Evolutionary conservation across 1,139 yeast species (phyloP), one percentile per base, ranked within the genome.

Genomic region (Kodamaea sp.): DNA sequence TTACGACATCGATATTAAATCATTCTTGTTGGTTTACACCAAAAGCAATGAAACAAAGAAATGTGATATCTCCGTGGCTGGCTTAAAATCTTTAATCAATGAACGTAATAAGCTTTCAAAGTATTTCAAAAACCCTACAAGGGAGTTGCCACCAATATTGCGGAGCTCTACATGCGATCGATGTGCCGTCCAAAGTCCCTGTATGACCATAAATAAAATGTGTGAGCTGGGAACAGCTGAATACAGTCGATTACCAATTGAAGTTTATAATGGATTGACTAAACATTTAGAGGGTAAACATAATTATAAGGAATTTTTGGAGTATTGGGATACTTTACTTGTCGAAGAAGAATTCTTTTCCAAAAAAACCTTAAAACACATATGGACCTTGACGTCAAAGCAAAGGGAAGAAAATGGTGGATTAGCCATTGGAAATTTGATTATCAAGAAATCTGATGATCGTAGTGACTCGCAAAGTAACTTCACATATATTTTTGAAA

Each of bases 11-110:
- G 81, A 82, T 29, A 74, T 86, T 2, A 67, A 73, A 8, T 77
- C 80, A 41, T 87, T 84, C 37, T 61, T 89, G 31, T 64, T 92
- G 31, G 86, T 84, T 12, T 92, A 90, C 58, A 80, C 96, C 0
- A 82, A 81, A 45, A 72, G 75, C 28, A 70, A 73, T 35, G 67
- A 75, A 26, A 74, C 84, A 29, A 72, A 75, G 31, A 70, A 77
- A 36, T 75, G 77, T 45, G 84, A 84, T 29, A 69, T 84, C 4
- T 64, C 71, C 27, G 54, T 62, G 9, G 63, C 77, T 6, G 87
- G 84, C 38, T 58, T 90, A 39, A 73, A 83, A 41, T 73, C 81
- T 39, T 63, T 83, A 46, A 63, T 84, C 12, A 81, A 84, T 54
- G 68, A 83, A 36, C 68, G 98, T 40, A 92, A 92, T 54, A 66